phyloP scores from a whole-genome alignment of 2,329 filamentous ascomycete genomes.

The Bipolaris oryzae region DNA sequence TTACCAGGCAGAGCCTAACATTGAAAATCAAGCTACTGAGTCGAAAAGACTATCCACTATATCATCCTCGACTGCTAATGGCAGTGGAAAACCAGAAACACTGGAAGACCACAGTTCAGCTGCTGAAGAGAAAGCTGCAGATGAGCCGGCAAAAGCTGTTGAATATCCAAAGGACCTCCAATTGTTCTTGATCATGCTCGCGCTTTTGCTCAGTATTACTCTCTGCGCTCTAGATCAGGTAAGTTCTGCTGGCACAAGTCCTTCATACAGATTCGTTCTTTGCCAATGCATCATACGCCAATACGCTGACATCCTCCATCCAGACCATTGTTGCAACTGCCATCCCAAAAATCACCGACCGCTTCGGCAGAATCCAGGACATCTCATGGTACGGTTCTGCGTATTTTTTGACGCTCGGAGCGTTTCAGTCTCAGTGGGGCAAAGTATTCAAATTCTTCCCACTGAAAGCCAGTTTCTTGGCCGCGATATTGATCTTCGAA shows the following conservation, averaged over 20 bases:
- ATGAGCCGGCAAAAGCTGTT: not conserved
- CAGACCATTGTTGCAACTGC: constrained; percentile 39
- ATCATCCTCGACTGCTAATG: not conserved
- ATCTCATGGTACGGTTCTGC: constrained; percentile 24
- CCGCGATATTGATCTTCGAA: constrained; percentile 56
- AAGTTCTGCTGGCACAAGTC: not conserved
- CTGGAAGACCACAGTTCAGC: not conserved
- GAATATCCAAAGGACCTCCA: not conserved
- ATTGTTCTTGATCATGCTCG: not conserved
- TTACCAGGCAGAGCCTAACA: not conserved
- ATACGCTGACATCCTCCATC: not conserved
- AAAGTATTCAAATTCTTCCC: constrained; percentile 52
- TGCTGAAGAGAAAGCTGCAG: not conserved
- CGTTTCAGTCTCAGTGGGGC: not conserved
- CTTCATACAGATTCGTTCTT: not conserved
- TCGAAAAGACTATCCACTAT: not conserved
- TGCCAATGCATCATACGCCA: not conserved
- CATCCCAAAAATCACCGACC: constrained; percentile 38
- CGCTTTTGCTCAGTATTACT: not conserved
- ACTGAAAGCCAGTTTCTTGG: constrained; percentile 47
- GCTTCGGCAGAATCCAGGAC: constrained; percentile 19
- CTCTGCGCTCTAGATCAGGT: not conserved
- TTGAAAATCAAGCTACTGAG: not conserved
- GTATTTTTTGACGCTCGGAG: constrained; percentile 1
- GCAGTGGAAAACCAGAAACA: not conserved